phyloP scores from a whole-genome alignment of 805 yeast species.

The Vanderwaltozyma yarrowii region DNA sequence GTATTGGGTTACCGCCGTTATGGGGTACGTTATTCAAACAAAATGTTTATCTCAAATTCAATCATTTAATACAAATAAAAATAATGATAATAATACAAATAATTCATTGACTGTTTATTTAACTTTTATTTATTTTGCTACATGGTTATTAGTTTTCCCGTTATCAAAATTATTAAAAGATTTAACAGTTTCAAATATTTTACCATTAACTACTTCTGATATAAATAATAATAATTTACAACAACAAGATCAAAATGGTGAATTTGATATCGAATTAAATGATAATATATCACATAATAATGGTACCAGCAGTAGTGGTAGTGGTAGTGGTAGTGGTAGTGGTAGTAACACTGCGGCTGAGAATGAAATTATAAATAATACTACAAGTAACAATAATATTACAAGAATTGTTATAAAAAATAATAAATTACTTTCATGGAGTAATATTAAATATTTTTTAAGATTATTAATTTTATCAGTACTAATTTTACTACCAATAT shows the following conservation, averaged over 20 bases:
- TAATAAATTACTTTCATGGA: background rate
- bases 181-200: slow-evolving; percentile 1
- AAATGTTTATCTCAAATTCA: slow-evolving; percentile 18
- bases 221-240: background rate
- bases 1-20: slow-evolving; percentile 19
- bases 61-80: slow-evolving; percentile 4
- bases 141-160: slow-evolving; percentile 21
- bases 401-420: no score
- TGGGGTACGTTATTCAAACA: slow-evolving; percentile 24
- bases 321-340: no score
- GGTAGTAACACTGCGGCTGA: no score
- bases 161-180: slow-evolving; percentile 10
- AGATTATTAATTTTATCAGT: slow-evolving; percentile 15
- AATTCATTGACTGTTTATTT: slow-evolving; percentile 12
- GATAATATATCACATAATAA: background rate
- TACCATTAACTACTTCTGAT: slow-evolving; percentile 1
- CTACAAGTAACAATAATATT: no score
- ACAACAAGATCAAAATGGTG: background rate
- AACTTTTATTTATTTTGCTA: slow-evolving; percentile 17
- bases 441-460: slow-evolving; percentile 5
- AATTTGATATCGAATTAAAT: background rate
- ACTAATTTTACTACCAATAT: slow-evolving; percentile 11
- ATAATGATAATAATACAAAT: slow-evolving; percentile 8
- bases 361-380: no score
- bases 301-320: no score